These are phyloP conservation scores for Cotoneaster glaucophyllus DNA, from an alignment of 306 rosid species.

Conservation along the genomic window DNA sequence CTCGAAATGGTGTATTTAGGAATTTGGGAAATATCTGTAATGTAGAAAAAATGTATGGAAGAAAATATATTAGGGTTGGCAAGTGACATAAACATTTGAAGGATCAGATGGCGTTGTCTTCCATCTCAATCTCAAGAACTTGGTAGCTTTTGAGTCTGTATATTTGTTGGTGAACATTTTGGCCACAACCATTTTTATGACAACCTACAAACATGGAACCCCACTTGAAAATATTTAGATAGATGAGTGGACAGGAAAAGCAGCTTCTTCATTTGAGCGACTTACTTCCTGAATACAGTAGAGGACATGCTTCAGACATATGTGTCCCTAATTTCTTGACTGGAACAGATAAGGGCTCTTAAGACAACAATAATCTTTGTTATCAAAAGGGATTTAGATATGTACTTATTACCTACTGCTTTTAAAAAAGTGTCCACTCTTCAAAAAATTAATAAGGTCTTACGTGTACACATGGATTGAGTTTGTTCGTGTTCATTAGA, in stretches of 20 bases:
- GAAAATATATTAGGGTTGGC: background rate
- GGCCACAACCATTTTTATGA: background rate
- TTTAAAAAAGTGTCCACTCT: background rate
- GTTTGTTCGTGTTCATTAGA: too few relatives aligned
- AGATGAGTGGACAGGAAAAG: background rate
- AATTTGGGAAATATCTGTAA: too few relatives aligned
- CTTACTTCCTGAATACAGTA: background rate
- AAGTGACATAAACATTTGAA: background rate
- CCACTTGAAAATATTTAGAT: background rate
- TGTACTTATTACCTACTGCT: background rate
- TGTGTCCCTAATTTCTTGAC: background rate
- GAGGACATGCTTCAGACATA: background rate
- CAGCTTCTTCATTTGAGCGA: background rate
- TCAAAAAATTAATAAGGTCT: background rate
- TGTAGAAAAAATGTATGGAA: background rate
- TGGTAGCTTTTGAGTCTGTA: background rate
- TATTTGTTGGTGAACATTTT: background rate
- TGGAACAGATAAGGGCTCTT: background rate
- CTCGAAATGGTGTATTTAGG: background rate
- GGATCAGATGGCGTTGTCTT: conserved; percentile 11
- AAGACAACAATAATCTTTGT: background rate
- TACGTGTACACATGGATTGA: too few relatives aligned
- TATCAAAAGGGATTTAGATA: too few relatives aligned
- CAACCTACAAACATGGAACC: background rate
- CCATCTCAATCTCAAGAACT: background rate